A percentile compares a stretch with the other conserved stretches of the same genome.
phyloP scores from a whole-genome alignment of 2,329 filamentous ascomycete genomes.

The Colletotrichum endophyticum region DNA sequence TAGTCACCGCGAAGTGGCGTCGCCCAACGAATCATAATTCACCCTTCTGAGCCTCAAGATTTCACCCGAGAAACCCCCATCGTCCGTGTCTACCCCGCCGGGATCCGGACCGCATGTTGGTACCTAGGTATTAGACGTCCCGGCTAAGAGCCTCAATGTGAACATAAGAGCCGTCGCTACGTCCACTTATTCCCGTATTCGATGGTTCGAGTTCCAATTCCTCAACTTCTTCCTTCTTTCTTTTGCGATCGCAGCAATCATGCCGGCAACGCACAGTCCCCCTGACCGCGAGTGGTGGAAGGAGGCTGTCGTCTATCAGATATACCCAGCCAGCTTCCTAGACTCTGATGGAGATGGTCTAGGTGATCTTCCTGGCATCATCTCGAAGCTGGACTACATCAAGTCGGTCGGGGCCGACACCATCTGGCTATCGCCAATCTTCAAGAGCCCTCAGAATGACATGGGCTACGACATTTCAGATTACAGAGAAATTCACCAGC shows the following conservation, averaged over 20 bases:
- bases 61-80: background rate
- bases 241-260: background rate
- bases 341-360: slow-evolving; percentile 27
- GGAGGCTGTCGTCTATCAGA: slow-evolving; percentile 59
- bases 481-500: slow-evolving; percentile 46
- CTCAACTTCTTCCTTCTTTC: background rate
- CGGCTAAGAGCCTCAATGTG: background rate
- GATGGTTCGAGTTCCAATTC: background rate
- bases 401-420: slow-evolving; percentile 24
- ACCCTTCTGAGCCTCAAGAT: background rate
- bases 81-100: background rate
- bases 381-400: slow-evolving; percentile 31
- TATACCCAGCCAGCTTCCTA: slow-evolving; percentile 48
- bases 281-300: slow-evolving; percentile 52
- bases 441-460: slow-evolving; percentile 55
- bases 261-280: background rate
- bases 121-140: background rate
- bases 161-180: background rate
- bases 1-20: background rate
- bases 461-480: slow-evolving; percentile 72
- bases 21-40: background rate
- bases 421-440: slow-evolving; percentile 31
- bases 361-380: slow-evolving; percentile 26
- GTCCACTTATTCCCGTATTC: background rate
- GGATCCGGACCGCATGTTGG: background rate